These are phyloP conservation scores for rapeseed (Brassica napus) DNA, from an alignment of 345 rosid genomes.

Conservation along the genomic window DNA sequence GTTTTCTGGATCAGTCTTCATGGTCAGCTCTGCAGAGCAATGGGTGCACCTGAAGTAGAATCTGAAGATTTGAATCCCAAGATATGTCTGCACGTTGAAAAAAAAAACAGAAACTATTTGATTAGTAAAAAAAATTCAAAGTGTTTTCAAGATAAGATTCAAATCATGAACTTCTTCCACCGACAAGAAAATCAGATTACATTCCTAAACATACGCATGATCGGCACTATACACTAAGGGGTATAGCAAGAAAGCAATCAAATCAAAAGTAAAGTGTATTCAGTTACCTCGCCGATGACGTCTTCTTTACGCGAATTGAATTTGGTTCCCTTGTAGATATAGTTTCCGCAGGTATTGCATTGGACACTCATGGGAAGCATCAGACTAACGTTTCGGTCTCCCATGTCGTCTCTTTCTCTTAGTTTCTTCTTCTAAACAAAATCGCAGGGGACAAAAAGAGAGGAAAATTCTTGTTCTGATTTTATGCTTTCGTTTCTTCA, in stretches of 20 bases:
- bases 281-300: conserved; percentile 73
- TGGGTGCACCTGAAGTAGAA: conserved; percentile 93
- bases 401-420: conserved; percentile 50
- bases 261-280: background rate
- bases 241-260: background rate
- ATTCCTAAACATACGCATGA: background rate
- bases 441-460: background rate
- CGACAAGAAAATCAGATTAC: background rate
- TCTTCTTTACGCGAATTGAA: conserved; percentile 93
- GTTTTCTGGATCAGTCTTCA: conserved; percentile 91
- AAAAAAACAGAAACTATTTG: background rate
- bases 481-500: background rate
- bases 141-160: background rate
- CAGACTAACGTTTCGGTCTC: conserved; percentile 91
- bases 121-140: conserved; percentile 16
- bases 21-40: conserved; percentile 83
- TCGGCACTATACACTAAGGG: background rate
- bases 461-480: background rate
- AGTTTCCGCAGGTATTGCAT: conserved; percentile 81
- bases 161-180: background rate
- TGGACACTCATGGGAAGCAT: conserved; percentile 99
- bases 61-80: conserved; percentile 84
- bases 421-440: conserved; percentile 11
- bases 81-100: conserved; percentile 60
- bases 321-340: conserved; percentile 87